Conservation (phyloP, 805 yeast species). For the Candida silvicultrix region DNA sequence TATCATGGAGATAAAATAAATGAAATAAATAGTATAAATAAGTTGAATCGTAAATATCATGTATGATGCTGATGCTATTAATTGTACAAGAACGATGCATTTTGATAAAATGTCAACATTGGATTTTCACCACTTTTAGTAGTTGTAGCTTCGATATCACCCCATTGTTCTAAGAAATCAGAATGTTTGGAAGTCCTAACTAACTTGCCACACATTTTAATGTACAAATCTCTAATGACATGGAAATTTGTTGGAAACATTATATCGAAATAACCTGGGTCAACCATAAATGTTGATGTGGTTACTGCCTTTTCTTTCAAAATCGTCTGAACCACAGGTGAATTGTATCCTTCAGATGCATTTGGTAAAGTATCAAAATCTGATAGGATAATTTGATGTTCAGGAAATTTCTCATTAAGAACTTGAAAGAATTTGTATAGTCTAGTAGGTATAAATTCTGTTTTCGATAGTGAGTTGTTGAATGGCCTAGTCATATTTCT, state of each 20-base stretch:
- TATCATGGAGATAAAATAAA: no score
- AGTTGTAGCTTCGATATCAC: constrained; percentile 57
- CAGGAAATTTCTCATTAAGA: constrained; percentile 60
- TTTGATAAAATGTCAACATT: constrained; percentile 68
- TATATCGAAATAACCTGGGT: constrained; percentile 82
- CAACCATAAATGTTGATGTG: constrained; percentile 69
- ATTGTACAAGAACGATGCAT: constrained; percentile 57
- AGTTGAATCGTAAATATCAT: no score
- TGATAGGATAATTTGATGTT: constrained; percentile 66
- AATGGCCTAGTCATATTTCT: constrained; percentile 56
- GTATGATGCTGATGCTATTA: neutral
- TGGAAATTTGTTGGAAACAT: constrained; percentile 80
- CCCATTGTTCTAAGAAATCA: constrained; percentile 66
- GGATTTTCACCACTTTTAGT: constrained; percentile 81
- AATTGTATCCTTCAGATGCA: constrained; percentile 48
- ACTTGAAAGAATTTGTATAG: constrained; percentile 58
- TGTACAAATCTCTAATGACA: constrained; percentile 54
- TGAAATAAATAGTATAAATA: neutral
- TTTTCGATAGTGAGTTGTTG: constrained; percentile 57
- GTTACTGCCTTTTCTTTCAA: constrained; percentile 62
- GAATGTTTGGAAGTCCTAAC: constrained; percentile 50
- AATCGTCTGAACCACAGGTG: constrained; percentile 80
- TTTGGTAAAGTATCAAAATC: constrained; percentile 51
- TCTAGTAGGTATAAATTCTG: constrained; percentile 77
- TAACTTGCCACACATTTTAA: constrained; percentile 54